Percentiles rank a stretch among this genome's conserved stretches.
phyloP scores from a whole-genome alignment of 495 filamentous ascomycete species.

The Lasiosphaeria ovina region DNA sequence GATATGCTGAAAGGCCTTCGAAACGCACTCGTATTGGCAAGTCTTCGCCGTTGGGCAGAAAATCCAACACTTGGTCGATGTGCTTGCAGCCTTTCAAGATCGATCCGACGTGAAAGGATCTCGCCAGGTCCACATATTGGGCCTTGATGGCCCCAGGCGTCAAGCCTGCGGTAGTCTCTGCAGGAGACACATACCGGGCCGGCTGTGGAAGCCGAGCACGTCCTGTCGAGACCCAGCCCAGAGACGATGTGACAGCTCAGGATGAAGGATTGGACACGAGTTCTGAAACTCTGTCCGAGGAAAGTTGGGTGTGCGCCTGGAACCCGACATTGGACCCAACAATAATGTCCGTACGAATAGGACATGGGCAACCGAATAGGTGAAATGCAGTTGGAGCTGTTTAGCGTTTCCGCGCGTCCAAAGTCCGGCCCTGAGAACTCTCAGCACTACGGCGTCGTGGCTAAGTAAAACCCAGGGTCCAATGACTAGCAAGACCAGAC shows the following conservation, averaged over 20 bases:
- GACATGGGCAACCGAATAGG: not conserved
- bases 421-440: slow-evolving; percentile 7
- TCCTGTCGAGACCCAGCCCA: not conserved
- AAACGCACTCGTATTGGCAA: slow-evolving; percentile 21
- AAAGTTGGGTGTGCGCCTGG: slow-evolving; percentile 10
- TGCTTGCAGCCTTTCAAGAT: slow-evolving; percentile 21
- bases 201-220: slow-evolving; percentile 10
- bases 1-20: slow-evolving; percentile 15
- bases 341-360: slow-evolving; percentile 5
- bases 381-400: slow-evolving; percentile 12
- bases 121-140: slow-evolving; percentile 23
- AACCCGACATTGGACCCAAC: slow-evolving; percentile 14
- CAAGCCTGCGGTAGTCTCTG: slow-evolving; percentile 14
- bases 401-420: slow-evolving; percentile 10
- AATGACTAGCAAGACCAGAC: slow-evolving; percentile 14
- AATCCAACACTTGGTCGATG: slow-evolving; percentile 19
- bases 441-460: slow-evolving; percentile 22
- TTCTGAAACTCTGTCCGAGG: not conserved
- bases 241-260: slow-evolving; percentile 7
- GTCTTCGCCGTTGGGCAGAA: slow-evolving; percentile 27
- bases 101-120: slow-evolving; percentile 19
- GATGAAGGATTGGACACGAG: not conserved
- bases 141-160: slow-evolving; percentile 19
- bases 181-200: slow-evolving; percentile 20
- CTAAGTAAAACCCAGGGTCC: slow-evolving; percentile 15